Conservation (phyloP, 106 monocot genomes). For the Iris macrosiphon region DNA sequence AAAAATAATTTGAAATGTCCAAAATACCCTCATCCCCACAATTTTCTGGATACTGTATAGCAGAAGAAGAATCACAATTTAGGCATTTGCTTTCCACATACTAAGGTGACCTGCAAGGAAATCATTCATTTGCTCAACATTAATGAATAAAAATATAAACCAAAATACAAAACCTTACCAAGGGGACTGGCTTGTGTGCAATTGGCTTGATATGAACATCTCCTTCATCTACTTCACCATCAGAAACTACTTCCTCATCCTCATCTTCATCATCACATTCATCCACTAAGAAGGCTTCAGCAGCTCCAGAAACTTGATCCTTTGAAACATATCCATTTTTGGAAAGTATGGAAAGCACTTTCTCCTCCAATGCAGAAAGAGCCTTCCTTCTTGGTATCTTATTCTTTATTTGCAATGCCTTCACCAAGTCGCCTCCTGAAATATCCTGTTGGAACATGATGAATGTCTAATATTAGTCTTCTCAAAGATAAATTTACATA, state of each 20-base stretch:
- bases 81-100: too few species aligned
- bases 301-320: constrained; percentile 29
- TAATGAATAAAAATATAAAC: too few species aligned
- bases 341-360: constrained; percentile 69
- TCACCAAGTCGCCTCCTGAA: constrained; percentile 74
- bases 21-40: too few species aligned
- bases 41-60: too few species aligned
- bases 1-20: too few species aligned
- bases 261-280: constrained; percentile 72
- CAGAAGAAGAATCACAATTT: too few species aligned
- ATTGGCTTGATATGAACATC: constrained; percentile 95
- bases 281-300: constrained; percentile 40
- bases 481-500: too few species aligned
- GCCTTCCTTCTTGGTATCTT: constrained; percentile 92
- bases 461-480: not conserved
- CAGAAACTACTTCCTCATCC: constrained; percentile 65
- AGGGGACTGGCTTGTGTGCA: constrained; percentile 42
- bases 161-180: too few species aligned
- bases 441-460: constrained; percentile 58
- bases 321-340: constrained; percentile 79
- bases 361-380: constrained; percentile 80
- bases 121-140: too few species aligned
- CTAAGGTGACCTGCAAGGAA: too few species aligned
- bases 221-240: constrained; percentile 98
- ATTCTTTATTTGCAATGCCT: constrained; percentile 79